Evolutionary conservation across 805 yeast genomes (phyloP).

Genomic region (Lachancea mirantina): DNA sequence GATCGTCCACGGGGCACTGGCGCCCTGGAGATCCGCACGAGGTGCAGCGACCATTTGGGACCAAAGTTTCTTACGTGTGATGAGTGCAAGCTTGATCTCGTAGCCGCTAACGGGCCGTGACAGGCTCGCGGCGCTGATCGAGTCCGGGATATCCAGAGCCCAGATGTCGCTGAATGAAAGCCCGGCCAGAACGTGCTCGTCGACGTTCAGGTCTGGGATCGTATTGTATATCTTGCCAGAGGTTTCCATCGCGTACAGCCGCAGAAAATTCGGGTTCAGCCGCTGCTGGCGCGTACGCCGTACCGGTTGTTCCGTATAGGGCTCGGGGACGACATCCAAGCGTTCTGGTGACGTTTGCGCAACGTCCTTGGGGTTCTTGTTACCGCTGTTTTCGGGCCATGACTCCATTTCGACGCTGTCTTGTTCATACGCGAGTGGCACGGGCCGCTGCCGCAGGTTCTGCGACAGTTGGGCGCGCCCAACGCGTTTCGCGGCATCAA

Average conservation of each 20-base stretch:
- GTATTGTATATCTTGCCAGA: slow-evolving; percentile 17
- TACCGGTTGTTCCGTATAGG: slow-evolving; percentile 12
- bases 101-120: slow-evolving; percentile 13
- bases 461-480: slow-evolving; percentile 8
- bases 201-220: slow-evolving; percentile 27
- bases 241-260: slow-evolving; percentile 26
- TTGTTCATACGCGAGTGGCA: slow-evolving; percentile 10
- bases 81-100: slow-evolving; percentile 25
- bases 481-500: slow-evolving; percentile 4
- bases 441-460: background rate
- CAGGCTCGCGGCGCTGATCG: slow-evolving; percentile 11
- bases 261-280: slow-evolving; percentile 25
- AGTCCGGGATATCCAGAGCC: slow-evolving; percentile 15
- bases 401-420: slow-evolving; percentile 22
- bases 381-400: slow-evolving; percentile 18
- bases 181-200: slow-evolving; percentile 22
- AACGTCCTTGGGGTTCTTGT: background rate
- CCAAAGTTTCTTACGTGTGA: slow-evolving; percentile 28
- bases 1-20: slow-evolving; percentile 22
- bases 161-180: slow-evolving; percentile 18
- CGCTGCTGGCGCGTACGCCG: slow-evolving; percentile 23
- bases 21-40: slow-evolving; percentile 28
- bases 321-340: slow-evolving; percentile 3
- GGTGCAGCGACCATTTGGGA: slow-evolving; percentile 22
- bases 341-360: slow-evolving; percentile 5